phyloP scores from a whole-genome alignment of 148 eudicot genomes.

The Cornus suecica region DNA sequence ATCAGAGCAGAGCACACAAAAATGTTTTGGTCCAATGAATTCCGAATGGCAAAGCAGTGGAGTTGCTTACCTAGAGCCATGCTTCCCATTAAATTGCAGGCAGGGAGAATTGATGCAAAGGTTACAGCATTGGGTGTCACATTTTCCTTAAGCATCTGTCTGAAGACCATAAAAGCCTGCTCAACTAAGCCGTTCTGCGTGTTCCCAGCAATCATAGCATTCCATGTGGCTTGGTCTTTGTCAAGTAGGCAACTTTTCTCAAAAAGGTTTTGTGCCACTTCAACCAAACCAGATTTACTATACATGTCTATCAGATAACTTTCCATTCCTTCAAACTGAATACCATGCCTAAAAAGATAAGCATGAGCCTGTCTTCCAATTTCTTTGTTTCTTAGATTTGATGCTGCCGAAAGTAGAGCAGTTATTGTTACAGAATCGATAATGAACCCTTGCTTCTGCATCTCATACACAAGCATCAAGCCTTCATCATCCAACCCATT shows the following conservation, averaged over 20 bases:
- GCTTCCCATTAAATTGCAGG: conserved; percentile 62
- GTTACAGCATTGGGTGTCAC: conserved; percentile 74
- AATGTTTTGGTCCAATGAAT: conserved; percentile 55
- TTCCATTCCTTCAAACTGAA: conserved; percentile 73
- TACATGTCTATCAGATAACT: conserved; percentile 91
- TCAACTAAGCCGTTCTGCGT: conserved; percentile 60
- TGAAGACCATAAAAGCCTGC: conserved; percentile 50
- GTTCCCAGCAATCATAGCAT: conserved; percentile 70
- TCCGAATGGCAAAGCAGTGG: conserved; percentile 68
- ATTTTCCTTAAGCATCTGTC: conserved; percentile 59
- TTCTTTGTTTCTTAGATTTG: conserved; percentile 64
- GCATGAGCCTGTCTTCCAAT: conserved; percentile 83
- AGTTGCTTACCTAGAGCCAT: conserved; percentile 61
- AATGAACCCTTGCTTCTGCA: conserved; percentile 70
- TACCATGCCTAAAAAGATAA: conserved; percentile 61
- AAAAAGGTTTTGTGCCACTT: conserved; percentile 47
- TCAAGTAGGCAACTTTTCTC: conserved; percentile 30
- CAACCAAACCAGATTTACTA: conserved; percentile 59
- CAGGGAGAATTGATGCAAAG: conserved; percentile 76
- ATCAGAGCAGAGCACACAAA: conserved; percentile 76
- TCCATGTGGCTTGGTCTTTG: conserved; percentile 85
- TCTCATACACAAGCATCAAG: conserved; percentile 78
- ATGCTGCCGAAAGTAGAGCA: conserved; percentile 79
- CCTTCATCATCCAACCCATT: conserved; percentile 72
- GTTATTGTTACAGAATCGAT: conserved; percentile 67